Base-by-base conservation (phyloP, 495 filamentous ascomycete species). In the Penicillium psychrofluorescens region DNA sequence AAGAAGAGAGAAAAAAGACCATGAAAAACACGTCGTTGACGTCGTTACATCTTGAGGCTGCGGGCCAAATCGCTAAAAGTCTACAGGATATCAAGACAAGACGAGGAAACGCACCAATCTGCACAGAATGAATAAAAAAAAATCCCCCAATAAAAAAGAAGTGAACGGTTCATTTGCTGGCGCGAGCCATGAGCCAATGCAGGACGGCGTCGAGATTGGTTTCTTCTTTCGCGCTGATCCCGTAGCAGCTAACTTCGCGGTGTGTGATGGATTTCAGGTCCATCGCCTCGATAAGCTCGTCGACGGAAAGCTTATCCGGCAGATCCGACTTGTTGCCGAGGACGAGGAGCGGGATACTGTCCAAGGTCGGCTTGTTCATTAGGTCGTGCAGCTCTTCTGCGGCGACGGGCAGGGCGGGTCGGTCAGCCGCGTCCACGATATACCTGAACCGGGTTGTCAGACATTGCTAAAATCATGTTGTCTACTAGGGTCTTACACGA, bases 261-360 rank as follows among this genome's bases (percentile, higher is more conserved):
- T 86, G 84, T 34, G 84, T 86, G 59, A 98, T 85, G 41, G 81
- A 79, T 66, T 90, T 92, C 29, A 98, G 76, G 52, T 95, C 82
- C 76, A 98, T 79, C 40, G 79, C 83, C 32, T 95, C 90, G 69
- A 98, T 98, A 50, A 98, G 64, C 62, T 96, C 88, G 58, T 98
- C 92, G 28, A 97, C 91, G 32, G 84, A 86, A 29, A 95, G 67
- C 64, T 91, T 90, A 54, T 87, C 74, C 10, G 83, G 80, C 12
- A 98, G 78, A 59, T 98, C 92, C 12, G 88, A 95, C 68, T 98
- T 98, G 72, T 98, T 98, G 35, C 92, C 92, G 4, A 98, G 81
- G 10, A 98, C 92, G n/a, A 98, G 74, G 29, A 98, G 74, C 0
- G 92, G 92, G 53, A 97, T 98, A 36, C 86, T 87, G 38, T 86